A percentile compares a stretch with the other conserved stretches of the same genome.
Conservation (phyloP, 2,329 filamentous ascomycete species). For the Fusarium veterinarium region DNA sequence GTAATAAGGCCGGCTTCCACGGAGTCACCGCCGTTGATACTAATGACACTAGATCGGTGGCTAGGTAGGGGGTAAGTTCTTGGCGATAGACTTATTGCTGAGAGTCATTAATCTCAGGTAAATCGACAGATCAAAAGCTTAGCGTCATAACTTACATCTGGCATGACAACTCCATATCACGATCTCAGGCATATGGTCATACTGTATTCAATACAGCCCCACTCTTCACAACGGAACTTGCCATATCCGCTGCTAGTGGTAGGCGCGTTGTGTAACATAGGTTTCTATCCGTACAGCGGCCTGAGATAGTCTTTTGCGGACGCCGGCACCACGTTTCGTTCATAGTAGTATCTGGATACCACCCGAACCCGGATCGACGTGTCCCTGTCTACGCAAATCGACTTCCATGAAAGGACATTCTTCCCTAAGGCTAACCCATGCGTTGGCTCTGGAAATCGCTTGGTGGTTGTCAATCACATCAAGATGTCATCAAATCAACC, state of each 20-base stretch:
- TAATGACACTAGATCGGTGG: constrained; percentile 19
- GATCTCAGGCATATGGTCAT: not conserved
- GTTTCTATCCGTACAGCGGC: not conserved
- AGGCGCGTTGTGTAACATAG: constrained; percentile 5
- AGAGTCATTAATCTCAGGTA: constrained; percentile 4
- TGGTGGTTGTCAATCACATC: constrained; percentile 24
- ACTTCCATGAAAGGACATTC: not conserved
- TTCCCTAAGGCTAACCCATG: constrained; percentile 3
- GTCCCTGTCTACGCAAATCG: not conserved
- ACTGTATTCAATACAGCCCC: not conserved
- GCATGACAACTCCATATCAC: constrained; percentile 6
- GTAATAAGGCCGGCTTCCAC: constrained; percentile 17
- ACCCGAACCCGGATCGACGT: constrained; percentile 1
- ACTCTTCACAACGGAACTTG: not conserved
- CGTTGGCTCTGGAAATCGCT: constrained; percentile 6
- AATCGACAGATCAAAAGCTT: constrained; percentile 1
- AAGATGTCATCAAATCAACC: constrained; percentile 24
- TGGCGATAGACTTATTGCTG: not conserved
- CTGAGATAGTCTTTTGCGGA: constrained; percentile 12
- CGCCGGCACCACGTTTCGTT: not conserved
- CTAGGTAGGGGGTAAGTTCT: constrained; percentile 5
- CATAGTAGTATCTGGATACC: not conserved
- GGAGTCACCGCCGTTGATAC: constrained; percentile 18
- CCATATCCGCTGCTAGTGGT: not conserved
- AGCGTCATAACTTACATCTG: not conserved